Conservation (phyloP, 805 yeast genomes). For the Candida khao-thaluensis region DNA sequence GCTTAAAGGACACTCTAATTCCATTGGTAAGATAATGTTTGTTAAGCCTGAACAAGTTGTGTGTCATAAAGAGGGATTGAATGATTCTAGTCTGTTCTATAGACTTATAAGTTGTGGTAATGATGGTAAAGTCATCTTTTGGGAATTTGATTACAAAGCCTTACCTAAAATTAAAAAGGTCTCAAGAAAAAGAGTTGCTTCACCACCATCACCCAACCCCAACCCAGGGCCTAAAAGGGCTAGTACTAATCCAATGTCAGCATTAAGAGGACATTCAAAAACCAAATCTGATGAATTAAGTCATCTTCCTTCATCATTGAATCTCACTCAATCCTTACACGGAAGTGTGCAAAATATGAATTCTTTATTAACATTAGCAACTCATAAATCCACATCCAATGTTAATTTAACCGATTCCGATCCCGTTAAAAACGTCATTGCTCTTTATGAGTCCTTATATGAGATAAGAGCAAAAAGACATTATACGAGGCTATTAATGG, state of each 20-base stretch:
- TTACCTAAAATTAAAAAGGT: constrained; percentile 33
- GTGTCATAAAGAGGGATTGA: constrained; percentile 8
- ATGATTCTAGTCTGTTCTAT: constrained; percentile 22
- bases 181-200: background rate
- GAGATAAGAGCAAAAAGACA: constrained; percentile 37
- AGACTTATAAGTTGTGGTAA: constrained; percentile 37
- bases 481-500: constrained; percentile 20
- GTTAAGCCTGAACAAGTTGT: constrained; percentile 18
- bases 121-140: constrained; percentile 40
- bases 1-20: constrained; percentile 41
- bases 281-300: constrained; percentile 9
- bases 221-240: background rate
- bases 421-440: constrained; percentile 27
- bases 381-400: constrained; percentile 7
- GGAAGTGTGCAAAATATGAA: constrained; percentile 22
- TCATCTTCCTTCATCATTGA: constrained; percentile 10
- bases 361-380: constrained; percentile 16
- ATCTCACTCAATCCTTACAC: constrained; percentile 8
- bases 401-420: constrained; percentile 14
- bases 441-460: constrained; percentile 34
- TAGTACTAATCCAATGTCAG: constrained; percentile 1
- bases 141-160: constrained; percentile 46
- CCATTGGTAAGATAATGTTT: constrained; percentile 30
- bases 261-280: constrained; percentile 9
- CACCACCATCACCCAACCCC: background rate